Base-by-base conservation (phyloP, 1,284 basidiomycete genomes). In the Ustilago crameri region DNA sequence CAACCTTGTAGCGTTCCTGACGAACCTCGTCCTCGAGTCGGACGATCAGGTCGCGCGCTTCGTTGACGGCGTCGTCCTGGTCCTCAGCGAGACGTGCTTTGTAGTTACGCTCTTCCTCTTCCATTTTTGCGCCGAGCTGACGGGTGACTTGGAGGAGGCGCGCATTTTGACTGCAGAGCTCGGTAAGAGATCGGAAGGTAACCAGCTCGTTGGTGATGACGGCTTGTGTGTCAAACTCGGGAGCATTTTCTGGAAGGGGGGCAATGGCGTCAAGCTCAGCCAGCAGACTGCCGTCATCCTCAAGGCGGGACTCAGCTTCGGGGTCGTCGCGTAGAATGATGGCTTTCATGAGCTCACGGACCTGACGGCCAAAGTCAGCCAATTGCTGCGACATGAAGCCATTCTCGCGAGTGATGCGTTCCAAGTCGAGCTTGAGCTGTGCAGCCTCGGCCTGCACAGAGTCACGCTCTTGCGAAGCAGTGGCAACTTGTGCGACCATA, bases 141-240 rank as follows among this genome's bases (percentile, higher is more conserved):
- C 95, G 88, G 9, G 91, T 90, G 64, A 96, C 89, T 79, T 88
- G 90, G 30, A 98, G 86, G 9, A 98, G 86, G 74, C 91, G 91
- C 84, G 91, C 90, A 83, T 98, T 98, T 85, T 96, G 93, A 48
- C 90, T 88, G 78, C 96, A 93, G 26, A 99, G 85, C 20, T 88
- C 87, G 12, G 88, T 87, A 47, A 98, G 88, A 1, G 90, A 91
- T 45, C 87, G 87, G 89, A 95, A 98, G 24, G 93, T 88, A 45
- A 98, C 91, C 14, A 98, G 88, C 76, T 94, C 88, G 79, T 91
- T 91, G 22, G 92, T 91, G 83, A 98, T 95, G 69, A 98, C 89
- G 0, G 86, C 86, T 68, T 82, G 78, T 34, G 79, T 79, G 47
- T 80, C 79, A 8, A 67, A 60, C 26, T 67, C 62, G 26, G 57